phyloP scores from a whole-genome alignment of 2,329 filamentous ascomycete species.

The Phialophora macrospora region DNA sequence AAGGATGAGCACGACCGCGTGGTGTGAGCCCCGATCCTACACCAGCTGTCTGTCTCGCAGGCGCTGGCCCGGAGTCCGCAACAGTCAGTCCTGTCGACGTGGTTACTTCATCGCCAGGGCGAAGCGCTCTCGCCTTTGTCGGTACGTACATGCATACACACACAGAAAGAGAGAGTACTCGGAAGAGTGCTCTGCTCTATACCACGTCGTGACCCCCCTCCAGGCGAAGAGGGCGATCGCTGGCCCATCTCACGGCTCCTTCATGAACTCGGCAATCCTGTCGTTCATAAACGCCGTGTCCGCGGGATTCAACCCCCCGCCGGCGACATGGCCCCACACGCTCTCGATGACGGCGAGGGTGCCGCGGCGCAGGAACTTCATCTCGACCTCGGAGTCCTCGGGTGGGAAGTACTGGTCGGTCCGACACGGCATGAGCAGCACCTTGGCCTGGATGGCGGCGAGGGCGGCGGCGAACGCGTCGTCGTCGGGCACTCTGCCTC shows the following conservation, averaged over 20 bases:
- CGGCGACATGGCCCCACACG: slow-evolving; percentile 44
- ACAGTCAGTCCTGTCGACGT: neutral
- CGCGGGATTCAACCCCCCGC: slow-evolving; percentile 39
- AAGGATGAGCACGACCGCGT: neutral
- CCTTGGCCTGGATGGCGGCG: slow-evolving; percentile 37
- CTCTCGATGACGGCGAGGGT: slow-evolving; percentile 42
- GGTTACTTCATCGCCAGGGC: neutral
- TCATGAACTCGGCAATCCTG: slow-evolving; percentile 39
- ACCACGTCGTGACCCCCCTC: no score
- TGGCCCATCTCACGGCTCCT: slow-evolving; percentile 7
- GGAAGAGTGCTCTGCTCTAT: no score
- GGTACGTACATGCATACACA: no score
- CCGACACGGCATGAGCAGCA: slow-evolving; percentile 46
- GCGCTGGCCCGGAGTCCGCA: neutral
- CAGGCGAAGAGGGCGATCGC: no score
- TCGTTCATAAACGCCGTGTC: slow-evolving; percentile 43
- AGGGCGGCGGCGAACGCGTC: slow-evolving; percentile 37
- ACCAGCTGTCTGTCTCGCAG: neutral
- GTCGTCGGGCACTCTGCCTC: slow-evolving; percentile 31
- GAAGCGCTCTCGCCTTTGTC: no score
- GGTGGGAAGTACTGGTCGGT: slow-evolving; percentile 48
- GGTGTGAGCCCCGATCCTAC: neutral
- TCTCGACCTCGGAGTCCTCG: slow-evolving; percentile 41
- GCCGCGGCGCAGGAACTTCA: slow-evolving; percentile 36
- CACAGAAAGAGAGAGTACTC: no score